Conservation (phyloP, 352 stramenopile species). For the Phytophthora pisi region DNA sequence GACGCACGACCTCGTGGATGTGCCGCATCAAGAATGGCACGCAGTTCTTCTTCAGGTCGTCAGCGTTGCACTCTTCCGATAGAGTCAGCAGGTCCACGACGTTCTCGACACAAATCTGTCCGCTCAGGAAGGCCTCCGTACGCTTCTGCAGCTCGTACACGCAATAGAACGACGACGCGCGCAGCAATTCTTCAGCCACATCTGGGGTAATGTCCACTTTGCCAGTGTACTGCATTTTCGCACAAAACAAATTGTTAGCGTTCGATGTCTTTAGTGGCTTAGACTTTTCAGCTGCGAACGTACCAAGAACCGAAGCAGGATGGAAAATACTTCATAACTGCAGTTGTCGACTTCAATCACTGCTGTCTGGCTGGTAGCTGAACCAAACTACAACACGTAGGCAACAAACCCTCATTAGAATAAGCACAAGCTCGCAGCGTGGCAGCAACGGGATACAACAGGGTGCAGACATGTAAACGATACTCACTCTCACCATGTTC, state of each 20-base stretch:
- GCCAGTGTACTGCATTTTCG: constrained; percentile 82
- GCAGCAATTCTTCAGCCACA: constrained; percentile 82
- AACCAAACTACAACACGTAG: constrained; percentile 68
- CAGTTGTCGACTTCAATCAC: constrained; percentile 91
- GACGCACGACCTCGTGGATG: constrained; percentile 84
- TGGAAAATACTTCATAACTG: constrained; percentile 88
- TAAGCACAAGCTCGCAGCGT: background rate
- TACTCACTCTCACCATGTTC: constrained; percentile 90
- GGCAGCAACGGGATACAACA: background rate
- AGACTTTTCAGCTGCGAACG: constrained; percentile 19
- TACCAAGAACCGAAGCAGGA: constrained; percentile 86
- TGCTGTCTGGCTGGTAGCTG: constrained; percentile 77
- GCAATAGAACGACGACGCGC: constrained; percentile 81
- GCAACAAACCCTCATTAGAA: constrained; percentile 20
- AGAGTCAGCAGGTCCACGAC: constrained; percentile 79
- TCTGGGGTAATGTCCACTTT: constrained; percentile 85
- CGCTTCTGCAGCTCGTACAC: constrained; percentile 88
- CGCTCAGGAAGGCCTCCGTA: constrained; percentile 78
- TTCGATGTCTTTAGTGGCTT: no score
- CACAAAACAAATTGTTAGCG: constrained; percentile 21
- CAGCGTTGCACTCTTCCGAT: constrained; percentile 77
- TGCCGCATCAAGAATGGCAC: constrained; percentile 87
- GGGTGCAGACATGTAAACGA: constrained; percentile 24
- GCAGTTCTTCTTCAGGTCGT: constrained; percentile 87
- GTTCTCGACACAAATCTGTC: constrained; percentile 82